Conservation (phyloP, 2,329 filamentous ascomycete genomes). For the Paradendryphiella salina region DNA sequence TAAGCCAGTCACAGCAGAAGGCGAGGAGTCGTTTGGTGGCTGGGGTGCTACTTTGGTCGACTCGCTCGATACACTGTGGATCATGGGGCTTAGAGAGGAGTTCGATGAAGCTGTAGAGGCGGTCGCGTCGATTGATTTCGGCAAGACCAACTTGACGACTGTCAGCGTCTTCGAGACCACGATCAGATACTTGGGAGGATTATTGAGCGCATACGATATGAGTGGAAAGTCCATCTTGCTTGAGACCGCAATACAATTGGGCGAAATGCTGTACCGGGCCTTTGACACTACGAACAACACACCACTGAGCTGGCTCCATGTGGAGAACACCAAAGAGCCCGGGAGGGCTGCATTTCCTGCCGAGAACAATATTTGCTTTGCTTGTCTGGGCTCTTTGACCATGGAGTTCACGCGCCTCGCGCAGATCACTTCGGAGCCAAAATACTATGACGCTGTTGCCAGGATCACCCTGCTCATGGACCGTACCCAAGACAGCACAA, state of each 20-base stretch:
- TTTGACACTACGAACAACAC: conserved; percentile 54
- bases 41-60: conserved; percentile 55
- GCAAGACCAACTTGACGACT: conserved; percentile 43
- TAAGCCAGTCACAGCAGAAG: conserved; percentile 46
- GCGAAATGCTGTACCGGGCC: conserved; percentile 52
- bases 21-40: conserved; percentile 51
- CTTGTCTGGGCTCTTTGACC: conserved; percentile 52
- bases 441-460: conserved; percentile 45
- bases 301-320: conserved; percentile 50
- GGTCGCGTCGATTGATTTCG: conserved; percentile 52
- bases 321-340: conserved; percentile 41
- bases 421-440: conserved; percentile 42
- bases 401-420: conserved; percentile 48
- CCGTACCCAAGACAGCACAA: conserved; percentile 35
- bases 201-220: conserved; percentile 46
- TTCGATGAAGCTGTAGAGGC: conserved; percentile 53
- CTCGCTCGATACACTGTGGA: conserved; percentile 53
- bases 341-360: conserved; percentile 38
- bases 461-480: conserved; percentile 41
- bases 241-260: conserved; percentile 45
- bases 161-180: conserved; percentile 59
- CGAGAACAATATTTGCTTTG: conserved; percentile 50
- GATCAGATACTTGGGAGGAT: conserved; percentile 48
- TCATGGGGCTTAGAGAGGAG: conserved; percentile 54
- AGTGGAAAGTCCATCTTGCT: conserved; percentile 41